phyloP scores from a whole-genome alignment of 495 filamentous ascomycete species.

The Penicillium cosmopolitanum region DNA sequence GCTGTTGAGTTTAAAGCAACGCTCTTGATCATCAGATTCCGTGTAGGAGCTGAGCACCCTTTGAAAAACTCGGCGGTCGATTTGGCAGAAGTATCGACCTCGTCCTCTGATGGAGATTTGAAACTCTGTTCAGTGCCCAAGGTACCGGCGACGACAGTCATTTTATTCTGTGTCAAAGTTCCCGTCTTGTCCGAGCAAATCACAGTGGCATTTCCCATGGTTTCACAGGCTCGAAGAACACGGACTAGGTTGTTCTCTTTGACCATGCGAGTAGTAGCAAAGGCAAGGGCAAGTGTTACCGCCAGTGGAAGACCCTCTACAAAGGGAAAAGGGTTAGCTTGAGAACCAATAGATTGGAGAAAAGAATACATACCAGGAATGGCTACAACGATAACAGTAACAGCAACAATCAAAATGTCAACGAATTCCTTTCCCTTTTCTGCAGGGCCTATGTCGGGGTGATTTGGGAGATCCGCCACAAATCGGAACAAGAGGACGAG shows the following conservation, averaged over 20 bases:
- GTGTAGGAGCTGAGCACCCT: constrained; percentile 42
- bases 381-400: constrained; percentile 75
- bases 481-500: constrained; percentile 66
- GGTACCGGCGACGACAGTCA: constrained; percentile 69
- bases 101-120: constrained; percentile 38
- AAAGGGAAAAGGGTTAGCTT: constrained; percentile 19
- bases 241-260: constrained; percentile 73
- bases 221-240: constrained; percentile 67
- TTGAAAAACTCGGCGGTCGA: constrained; percentile 40
- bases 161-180: constrained; percentile 72
- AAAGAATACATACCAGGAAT: constrained; percentile 52
- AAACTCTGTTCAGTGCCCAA: constrained; percentile 59
- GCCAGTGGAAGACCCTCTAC: constrained; percentile 67
- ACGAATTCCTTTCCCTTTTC: constrained; percentile 65
- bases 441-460: constrained; percentile 47
- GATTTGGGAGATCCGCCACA: constrained; percentile 54
- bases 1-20: constrained; percentile 70
- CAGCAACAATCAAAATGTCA: constrained; percentile 68
- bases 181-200: constrained; percentile 75
- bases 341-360: neutral
- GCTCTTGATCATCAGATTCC: constrained; percentile 59
- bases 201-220: constrained; percentile 73
- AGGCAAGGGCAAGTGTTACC: constrained; percentile 70
- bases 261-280: constrained; percentile 70
- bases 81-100: constrained; percentile 18